phyloP scores from a whole-genome alignment of 2,329 filamentous ascomycete genomes.

The Fusarium sarcochroum region DNA sequence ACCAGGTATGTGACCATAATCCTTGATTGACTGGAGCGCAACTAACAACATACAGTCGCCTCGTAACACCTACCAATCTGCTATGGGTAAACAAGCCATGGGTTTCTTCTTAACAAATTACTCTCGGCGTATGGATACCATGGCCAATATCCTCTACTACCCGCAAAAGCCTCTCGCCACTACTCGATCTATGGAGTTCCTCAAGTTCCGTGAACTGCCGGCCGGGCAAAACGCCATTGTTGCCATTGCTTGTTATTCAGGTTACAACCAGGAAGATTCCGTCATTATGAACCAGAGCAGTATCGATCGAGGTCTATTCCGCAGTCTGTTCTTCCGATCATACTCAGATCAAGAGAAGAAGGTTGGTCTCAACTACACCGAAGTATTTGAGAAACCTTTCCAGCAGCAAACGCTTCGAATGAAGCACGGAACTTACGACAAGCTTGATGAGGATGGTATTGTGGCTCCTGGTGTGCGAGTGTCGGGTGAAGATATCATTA shows the following conservation, averaged over 20 bases:
- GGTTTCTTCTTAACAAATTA: slow-evolving; percentile 99
- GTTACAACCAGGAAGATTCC: slow-evolving; percentile 99
- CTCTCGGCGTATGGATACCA: slow-evolving; percentile 97
- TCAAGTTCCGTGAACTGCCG: slow-evolving; percentile 97
- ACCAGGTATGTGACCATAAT: slow-evolving; percentile 71
- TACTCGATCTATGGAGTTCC: slow-evolving; percentile 97
- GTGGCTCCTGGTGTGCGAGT: slow-evolving; percentile 94
- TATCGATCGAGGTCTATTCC: slow-evolving; percentile 96
- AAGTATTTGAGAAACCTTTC: slow-evolving; percentile 95
- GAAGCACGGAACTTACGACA: slow-evolving; percentile 97
- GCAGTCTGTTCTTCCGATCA: slow-evolving; percentile 96
- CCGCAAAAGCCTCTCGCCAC: slow-evolving; percentile 97
- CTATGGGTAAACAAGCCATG: slow-evolving; percentile 99
- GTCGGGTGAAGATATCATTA: slow-evolving; percentile 98
- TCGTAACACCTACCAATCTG: slow-evolving; percentile 98
- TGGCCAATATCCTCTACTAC: slow-evolving; percentile 99
- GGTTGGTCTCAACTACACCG: slow-evolving; percentile 91
- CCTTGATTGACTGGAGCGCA: neutral
- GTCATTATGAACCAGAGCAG: slow-evolving; percentile 99
- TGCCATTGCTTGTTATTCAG: slow-evolving; percentile 96
- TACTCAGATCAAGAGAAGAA: slow-evolving; percentile 98
- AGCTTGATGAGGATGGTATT: slow-evolving; percentile 96
- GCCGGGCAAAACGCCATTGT: slow-evolving; percentile 99
- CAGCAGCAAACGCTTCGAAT: slow-evolving; percentile 89
- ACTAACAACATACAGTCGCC: slow-evolving; percentile 74